These are phyloP conservation scores for Eimeria praecox DNA, from an alignment of 169 alveolate genomes.

Conservation along the genomic window DNA sequence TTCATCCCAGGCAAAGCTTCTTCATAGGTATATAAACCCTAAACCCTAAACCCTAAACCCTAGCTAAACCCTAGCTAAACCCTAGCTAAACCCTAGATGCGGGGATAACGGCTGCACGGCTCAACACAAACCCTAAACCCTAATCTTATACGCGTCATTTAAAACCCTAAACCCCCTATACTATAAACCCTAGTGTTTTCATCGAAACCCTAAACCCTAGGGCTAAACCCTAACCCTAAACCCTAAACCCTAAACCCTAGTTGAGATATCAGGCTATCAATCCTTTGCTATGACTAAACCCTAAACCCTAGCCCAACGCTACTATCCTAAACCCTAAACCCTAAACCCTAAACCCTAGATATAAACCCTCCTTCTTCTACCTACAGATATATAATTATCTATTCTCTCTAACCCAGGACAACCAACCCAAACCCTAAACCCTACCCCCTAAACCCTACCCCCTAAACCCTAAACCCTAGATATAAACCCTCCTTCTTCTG, in stretches of 20 bases:
- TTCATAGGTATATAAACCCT: slow-evolving; percentile 33
- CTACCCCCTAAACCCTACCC: neutral
- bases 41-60: slow-evolving; percentile 32
- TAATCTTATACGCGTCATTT: neutral
- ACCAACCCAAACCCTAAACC: neutral
- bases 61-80: slow-evolving; percentile 7
- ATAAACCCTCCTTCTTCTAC: no score
- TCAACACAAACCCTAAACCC: slow-evolving; percentile 46
- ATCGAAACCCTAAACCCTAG: neutral
- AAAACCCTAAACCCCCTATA: no score
- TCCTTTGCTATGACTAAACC: neutral
- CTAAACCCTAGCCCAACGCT: neutral
- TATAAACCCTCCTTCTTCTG: neutral
- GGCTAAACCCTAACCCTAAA: neutral
- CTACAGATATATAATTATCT: slow-evolving; percentile 3
- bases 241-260: slow-evolving; percentile 24
- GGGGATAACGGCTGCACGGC: no score
- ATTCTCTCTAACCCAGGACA: neutral
- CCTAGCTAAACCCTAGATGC: neutral
- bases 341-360: slow-evolving; percentile 14
- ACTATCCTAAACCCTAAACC: neutral
- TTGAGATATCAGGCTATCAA: no score
- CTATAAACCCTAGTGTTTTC: neutral
- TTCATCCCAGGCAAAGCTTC: slow-evolving; percentile 20
- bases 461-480: neutral